phyloP scores from a whole-genome alignment of 2,329 filamentous ascomycete species.

The Gaeumannomyces sp. region DNA sequence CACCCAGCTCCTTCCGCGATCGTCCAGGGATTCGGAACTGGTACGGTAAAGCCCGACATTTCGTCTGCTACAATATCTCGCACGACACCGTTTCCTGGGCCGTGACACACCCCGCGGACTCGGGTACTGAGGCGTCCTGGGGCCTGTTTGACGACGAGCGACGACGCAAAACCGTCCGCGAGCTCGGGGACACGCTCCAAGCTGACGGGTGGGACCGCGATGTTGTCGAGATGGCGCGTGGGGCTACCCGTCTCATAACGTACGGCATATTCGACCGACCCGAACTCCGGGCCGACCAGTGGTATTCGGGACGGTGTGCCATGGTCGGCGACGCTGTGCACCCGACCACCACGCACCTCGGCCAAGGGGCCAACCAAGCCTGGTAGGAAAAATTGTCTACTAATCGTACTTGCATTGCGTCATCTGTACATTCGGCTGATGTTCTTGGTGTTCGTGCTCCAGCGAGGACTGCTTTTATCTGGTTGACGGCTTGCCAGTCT shows the following conservation, averaged over 20 bases:
- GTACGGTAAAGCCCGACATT: slow-evolving; percentile 5
- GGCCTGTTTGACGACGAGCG: not conserved
- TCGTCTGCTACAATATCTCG: slow-evolving; percentile 9
- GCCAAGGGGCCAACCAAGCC: slow-evolving; percentile 7
- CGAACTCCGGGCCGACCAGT: not conserved
- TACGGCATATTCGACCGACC: slow-evolving; percentile 9
- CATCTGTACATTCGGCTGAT: too few relatives aligned
- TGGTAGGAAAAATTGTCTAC: not conserved
- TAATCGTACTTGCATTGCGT: too few relatives aligned
- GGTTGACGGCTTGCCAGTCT: not conserved
- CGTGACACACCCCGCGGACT: not conserved
- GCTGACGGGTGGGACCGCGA: not conserved
- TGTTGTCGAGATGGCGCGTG: slow-evolving; percentile 1
- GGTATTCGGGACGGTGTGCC: slow-evolving; percentile 6
- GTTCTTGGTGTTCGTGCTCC: too few relatives aligned
- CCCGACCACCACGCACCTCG: slow-evolving; percentile 4
- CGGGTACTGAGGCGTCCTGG: not conserved
- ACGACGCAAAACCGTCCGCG: not conserved
- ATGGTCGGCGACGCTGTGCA: slow-evolving; percentile 8
- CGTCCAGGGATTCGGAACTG: slow-evolving; percentile 6
- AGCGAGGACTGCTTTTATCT: slow-evolving; percentile 7
- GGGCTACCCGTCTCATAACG: not conserved
- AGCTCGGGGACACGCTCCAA: not conserved
- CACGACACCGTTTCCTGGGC: slow-evolving; percentile 5
- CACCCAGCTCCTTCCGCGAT: not conserved